Evolutionary conservation across 495 filamentous ascomycete species (phyloP).

Genomic region (Penicillium steckii): DNA sequence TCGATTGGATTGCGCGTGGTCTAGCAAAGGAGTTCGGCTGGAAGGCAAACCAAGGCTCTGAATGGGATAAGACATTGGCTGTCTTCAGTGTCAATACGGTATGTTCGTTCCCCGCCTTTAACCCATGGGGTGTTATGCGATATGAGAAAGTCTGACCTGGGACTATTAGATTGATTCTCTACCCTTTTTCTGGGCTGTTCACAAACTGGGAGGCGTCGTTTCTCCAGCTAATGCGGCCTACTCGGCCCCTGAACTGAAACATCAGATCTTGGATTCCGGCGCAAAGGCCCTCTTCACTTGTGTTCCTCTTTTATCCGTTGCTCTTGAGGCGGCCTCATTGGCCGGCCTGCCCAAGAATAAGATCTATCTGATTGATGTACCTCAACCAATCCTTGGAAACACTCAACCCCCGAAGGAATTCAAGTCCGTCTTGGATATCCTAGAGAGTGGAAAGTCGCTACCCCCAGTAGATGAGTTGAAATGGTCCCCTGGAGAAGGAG

Average conservation of each 20-base stretch:
- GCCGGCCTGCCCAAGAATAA: slow-evolving; percentile 67
- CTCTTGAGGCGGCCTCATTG: slow-evolving; percentile 66
- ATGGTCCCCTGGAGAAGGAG: slow-evolving; percentile 74
- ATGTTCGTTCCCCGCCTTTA: slow-evolving; percentile 23
- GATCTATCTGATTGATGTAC: slow-evolving; percentile 72
- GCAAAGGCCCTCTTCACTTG: slow-evolving; percentile 81
- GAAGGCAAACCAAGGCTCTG: slow-evolving; percentile 68
- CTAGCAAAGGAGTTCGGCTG: slow-evolving; percentile 74
- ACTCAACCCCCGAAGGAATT: slow-evolving; percentile 49
- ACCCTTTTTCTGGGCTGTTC: slow-evolving; percentile 71
- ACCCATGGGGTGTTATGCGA: neutral
- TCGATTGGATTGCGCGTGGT: slow-evolving; percentile 67
- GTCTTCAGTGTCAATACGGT: slow-evolving; percentile 83
- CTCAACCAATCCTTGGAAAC: slow-evolving; percentile 49
- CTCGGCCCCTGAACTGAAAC: slow-evolving; percentile 68
- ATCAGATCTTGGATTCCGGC: slow-evolving; percentile 75
- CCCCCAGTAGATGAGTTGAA: slow-evolving; percentile 61
- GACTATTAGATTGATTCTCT: slow-evolving; percentile 71
- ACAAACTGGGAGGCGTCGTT: slow-evolving; percentile 71
- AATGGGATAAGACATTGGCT: slow-evolving; percentile 83
- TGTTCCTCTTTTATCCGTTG: slow-evolving; percentile 65
- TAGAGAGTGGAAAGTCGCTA: slow-evolving; percentile 60
- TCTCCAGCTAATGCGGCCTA: slow-evolving; percentile 86
- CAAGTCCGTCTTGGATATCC: slow-evolving; percentile 70
- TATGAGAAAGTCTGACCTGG: neutral